These are phyloP conservation scores for Amanita polypyramis DNA, from an alignment of 768 basidiomycete genomes.

Conservation along the genomic window DNA sequence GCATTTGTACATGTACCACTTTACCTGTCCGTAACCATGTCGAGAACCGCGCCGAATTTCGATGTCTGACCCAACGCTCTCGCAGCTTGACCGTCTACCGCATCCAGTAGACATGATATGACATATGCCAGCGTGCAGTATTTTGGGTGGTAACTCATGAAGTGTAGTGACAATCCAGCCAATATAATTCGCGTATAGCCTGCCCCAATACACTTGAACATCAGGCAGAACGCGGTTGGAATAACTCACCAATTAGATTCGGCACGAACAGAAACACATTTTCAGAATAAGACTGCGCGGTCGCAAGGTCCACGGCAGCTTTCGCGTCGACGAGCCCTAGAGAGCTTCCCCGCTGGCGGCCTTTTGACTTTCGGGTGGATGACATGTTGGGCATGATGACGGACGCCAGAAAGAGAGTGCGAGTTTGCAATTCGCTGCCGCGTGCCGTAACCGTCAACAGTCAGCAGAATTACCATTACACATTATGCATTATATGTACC, in stretches of 20 bases:
- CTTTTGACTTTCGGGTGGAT: constrained; percentile 14
- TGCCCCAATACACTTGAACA: constrained; percentile 20
- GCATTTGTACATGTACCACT: constrained; percentile 15
- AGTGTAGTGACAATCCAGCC: constrained; percentile 80
- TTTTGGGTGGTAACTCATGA: constrained; percentile 92
- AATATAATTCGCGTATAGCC: constrained; percentile 88
- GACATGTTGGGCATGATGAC: constrained; percentile 5
- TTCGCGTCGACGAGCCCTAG: constrained; percentile 75
- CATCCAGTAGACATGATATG: constrained; percentile 88
- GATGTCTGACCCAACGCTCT: constrained; percentile 82
- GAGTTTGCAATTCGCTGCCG: constrained; percentile 12
- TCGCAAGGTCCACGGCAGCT: constrained; percentile 79
- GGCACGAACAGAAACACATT: constrained; percentile 97
- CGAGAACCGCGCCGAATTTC: constrained; percentile 94
- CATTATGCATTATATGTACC: background rate
- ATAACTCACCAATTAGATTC: constrained; percentile 74
- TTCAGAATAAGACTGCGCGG: constrained; percentile 79
- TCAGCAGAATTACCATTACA: background rate
- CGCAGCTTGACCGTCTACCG: constrained; percentile 90
- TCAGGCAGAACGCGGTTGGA: constrained; percentile 9
- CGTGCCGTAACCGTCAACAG: background rate
- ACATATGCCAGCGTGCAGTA: constrained; percentile 85
- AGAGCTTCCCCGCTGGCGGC: constrained; percentile 39
- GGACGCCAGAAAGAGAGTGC: constrained; percentile 3
- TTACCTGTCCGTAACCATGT: constrained; percentile 98